Evolutionary conservation across 2,329 filamentous ascomycete species (phyloP).

Genomic region (Lachnellula hyalina): DNA sequence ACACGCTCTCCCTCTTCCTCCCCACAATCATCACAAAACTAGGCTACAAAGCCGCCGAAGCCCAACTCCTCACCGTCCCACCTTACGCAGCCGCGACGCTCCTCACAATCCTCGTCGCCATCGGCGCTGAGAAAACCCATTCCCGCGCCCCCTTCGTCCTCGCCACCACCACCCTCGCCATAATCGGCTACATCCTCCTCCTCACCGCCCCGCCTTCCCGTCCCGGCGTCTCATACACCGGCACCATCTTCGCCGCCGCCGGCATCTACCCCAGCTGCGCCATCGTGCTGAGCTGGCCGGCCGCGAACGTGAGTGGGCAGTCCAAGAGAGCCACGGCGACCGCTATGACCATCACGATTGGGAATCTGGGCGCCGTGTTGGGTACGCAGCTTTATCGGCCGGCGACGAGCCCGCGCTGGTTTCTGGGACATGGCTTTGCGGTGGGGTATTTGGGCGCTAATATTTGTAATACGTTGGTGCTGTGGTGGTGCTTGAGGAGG

Average conservation of each 20-base stretch:
- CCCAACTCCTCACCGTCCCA: constrained; percentile 57
- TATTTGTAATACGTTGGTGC: constrained; percentile 43
- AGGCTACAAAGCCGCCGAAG: constrained; percentile 47
- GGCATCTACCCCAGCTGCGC: constrained; percentile 64
- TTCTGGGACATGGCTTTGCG: constrained; percentile 62
- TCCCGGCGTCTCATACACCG: constrained; percentile 54
- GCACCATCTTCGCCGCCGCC: constrained; percentile 57
- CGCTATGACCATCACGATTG: constrained; percentile 67
- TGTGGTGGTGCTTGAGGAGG: constrained; percentile 49
- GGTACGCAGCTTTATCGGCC: constrained; percentile 65
- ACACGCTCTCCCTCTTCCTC: constrained; percentile 51
- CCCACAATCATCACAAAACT: constrained; percentile 51
- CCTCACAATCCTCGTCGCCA: constrained; percentile 52
- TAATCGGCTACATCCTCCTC: constrained; percentile 58
- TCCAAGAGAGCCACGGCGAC: constrained; percentile 65
- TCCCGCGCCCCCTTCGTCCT: constrained; percentile 60
- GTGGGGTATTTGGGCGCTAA: constrained; percentile 59
- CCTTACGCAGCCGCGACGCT: constrained; percentile 59
- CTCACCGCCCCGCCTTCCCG: constrained; percentile 41
- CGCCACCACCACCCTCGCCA: constrained; percentile 48
- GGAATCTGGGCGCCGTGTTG: constrained; percentile 62
- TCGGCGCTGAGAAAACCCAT: constrained; percentile 52
- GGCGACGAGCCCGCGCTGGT: constrained; percentile 54
- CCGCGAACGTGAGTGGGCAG: constrained; percentile 66
- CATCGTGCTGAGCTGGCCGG: constrained; percentile 62